Conservation (phyloP, 768 basidiomycete genomes). For the Chiua virens region DNA sequence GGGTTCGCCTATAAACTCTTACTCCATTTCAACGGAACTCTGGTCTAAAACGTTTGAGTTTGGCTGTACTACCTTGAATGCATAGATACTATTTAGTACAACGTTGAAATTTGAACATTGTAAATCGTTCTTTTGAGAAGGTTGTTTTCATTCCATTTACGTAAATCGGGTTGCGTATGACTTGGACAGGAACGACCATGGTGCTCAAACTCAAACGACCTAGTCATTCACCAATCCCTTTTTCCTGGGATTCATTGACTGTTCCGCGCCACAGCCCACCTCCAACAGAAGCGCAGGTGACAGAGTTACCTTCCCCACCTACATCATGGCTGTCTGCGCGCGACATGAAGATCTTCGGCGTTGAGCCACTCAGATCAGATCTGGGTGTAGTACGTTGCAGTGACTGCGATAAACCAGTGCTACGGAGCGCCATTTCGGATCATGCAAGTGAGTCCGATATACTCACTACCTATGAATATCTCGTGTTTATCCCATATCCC, state of each 20-base stretch:
- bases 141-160: conserved; percentile 14
- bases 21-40: no score
- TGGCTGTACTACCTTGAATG: no score
- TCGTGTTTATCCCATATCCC: conserved; percentile 7
- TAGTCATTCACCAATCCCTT: conserved; percentile 50
- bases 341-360: conserved; percentile 88
- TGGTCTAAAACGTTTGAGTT: no score
- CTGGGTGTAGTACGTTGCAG: conserved; percentile 68
- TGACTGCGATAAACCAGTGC: conserved; percentile 79
- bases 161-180: conserved; percentile 13
- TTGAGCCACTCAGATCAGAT: conserved; percentile 70
- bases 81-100: no score
- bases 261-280: conserved; percentile 31
- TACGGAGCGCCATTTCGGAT: conserved; percentile 71
- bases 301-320: conserved; percentile 65
- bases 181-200: conserved; percentile 28
- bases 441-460: conserved; percentile 61
- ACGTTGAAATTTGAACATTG: no score
- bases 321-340: conserved; percentile 82
- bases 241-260: conserved; percentile 58
- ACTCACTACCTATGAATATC: neutral
- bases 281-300: conserved; percentile 35
- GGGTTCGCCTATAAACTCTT: no score
- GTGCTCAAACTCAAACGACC: conserved; percentile 43
- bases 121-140: no score